Conservation (phyloP, 495 filamentous ascomycete species). For the Schizothecium vesticola region DNA sequence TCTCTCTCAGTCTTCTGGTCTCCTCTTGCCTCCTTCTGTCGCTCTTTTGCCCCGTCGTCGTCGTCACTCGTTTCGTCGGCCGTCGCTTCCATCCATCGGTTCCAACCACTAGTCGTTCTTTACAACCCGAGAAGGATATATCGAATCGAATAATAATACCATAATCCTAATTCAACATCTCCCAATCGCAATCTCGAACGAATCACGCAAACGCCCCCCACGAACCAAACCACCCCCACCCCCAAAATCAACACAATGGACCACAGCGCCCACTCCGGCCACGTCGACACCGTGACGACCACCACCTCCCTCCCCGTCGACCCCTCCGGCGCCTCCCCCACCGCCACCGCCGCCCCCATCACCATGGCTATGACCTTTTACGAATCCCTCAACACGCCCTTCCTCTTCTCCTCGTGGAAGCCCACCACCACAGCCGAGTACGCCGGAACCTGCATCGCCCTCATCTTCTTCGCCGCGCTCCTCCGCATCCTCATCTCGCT, state of each 20-base stretch:
- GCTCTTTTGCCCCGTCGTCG: not conserved
- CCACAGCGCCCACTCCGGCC: not conserved
- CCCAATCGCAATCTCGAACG: not conserved
- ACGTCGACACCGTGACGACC: not conserved
- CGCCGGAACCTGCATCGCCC: not conserved
- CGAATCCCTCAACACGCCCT: not conserved
- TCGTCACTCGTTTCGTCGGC: not conserved
- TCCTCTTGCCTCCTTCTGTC: not conserved
- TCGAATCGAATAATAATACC: not conserved
- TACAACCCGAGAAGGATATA: not conserved
- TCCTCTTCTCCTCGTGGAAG: not conserved
- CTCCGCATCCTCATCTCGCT: not conserved
- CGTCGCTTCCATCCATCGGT: not conserved
- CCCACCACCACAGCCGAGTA: constrained; percentile 1
- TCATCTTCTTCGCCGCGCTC: not conserved
- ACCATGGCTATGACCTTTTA: not conserved
- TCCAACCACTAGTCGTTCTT: not conserved
- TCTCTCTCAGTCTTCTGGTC: not conserved
- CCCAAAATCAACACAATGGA: not conserved
- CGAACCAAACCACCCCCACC: not conserved
- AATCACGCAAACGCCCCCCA: not conserved
- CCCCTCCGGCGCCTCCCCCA: not conserved
- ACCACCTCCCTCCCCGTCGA: not conserved
- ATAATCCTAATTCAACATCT: not conserved
- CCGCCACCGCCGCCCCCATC: not conserved